A percentile compares a stretch with the other conserved stretches of the same genome.
phyloP scores from a whole-genome alignment of 2,329 filamentous ascomycete species.

The Biscogniauxia sp. region DNA sequence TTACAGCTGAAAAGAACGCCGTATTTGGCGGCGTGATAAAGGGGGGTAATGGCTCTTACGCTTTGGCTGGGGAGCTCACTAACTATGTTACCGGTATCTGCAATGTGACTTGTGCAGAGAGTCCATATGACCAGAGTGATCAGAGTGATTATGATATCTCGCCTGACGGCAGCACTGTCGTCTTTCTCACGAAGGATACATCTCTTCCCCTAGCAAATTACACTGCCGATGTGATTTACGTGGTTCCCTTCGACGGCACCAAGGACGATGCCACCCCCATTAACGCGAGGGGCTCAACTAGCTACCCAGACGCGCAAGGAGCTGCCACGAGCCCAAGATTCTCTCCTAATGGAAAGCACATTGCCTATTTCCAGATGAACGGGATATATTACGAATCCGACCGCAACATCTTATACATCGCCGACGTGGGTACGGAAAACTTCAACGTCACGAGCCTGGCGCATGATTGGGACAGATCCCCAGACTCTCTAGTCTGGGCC shows the following conservation, averaged over 20 bases:
- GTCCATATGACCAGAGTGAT: constrained; percentile 52
- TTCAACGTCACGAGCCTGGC: constrained; percentile 37
- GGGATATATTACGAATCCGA: constrained; percentile 56
- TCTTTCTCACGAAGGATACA: constrained; percentile 56
- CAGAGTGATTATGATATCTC: constrained; percentile 60
- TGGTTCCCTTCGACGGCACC: constrained; percentile 33
- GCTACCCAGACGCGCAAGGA: constrained; percentile 33
- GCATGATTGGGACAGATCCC: constrained; percentile 32
- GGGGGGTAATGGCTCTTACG: constrained; percentile 24
- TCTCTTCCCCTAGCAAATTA: constrained; percentile 56
- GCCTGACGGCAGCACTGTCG: constrained; percentile 42
- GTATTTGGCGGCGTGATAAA: constrained; percentile 58
- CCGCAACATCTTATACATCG: constrained; percentile 35
- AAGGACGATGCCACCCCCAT: constrained; percentile 32
- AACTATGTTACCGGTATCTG: constrained; percentile 36
- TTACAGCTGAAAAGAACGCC: constrained; percentile 54
- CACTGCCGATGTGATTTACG: constrained; percentile 35
- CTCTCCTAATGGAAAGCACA: constrained; percentile 54
- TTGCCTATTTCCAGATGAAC: constrained; percentile 62
- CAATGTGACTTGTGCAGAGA: constrained; percentile 36
- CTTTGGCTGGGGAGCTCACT: constrained; percentile 30
- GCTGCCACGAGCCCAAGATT: constrained; percentile 42
- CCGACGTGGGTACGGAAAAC: constrained; percentile 46
- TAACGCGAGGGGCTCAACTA: constrained; percentile 32
- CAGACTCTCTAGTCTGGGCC: constrained; percentile 27